Evolutionary conservation across 176 grass and related monocot genomes (phyloP).

Genomic region (Rhipidocladum racemiflorum): DNA sequence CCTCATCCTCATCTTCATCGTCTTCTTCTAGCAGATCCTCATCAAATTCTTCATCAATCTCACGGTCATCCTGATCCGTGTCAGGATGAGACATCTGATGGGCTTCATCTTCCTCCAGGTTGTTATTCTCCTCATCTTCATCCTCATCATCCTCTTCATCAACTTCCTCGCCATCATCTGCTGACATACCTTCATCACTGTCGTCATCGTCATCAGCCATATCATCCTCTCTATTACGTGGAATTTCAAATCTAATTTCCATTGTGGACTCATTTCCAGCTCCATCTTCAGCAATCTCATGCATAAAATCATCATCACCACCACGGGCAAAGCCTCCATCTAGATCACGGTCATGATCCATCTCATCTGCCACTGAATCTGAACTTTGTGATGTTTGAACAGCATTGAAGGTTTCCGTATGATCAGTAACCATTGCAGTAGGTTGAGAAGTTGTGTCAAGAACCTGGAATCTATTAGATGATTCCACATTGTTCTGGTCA

Average conservation of each 20-base stretch:
- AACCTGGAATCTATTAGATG: conserved; percentile 63
- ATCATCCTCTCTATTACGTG: conserved; percentile 72
- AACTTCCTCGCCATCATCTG: conserved; percentile 71
- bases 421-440: conserved; percentile 58
- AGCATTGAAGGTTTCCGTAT: conserved; percentile 62
- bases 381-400: conserved; percentile 58
- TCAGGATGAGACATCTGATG: conserved; percentile 88
- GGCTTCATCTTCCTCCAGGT: conserved; percentile 81
- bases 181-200: conserved; percentile 78
- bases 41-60: conserved; percentile 98
- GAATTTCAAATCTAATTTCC: conserved; percentile 94
- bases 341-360: conserved; percentile 82
- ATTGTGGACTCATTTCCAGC: conserved; percentile 72
- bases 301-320: conserved; percentile 94
- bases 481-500: conserved; percentile 52
- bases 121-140: conserved; percentile 78
- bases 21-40: conserved; percentile 95
- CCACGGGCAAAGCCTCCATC: conserved; percentile 58
- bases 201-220: conserved; percentile 78
- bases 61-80: conserved; percentile 93
- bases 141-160: conserved; percentile 79
- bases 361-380: conserved; percentile 79
- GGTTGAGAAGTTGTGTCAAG: conserved; percentile 67
- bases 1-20: conserved; percentile 91
- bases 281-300: conserved; percentile 84